Evolutionary conservation across 2,329 filamentous ascomycete species (phyloP).

Genomic region (Drechslerella coelobrocha): DNA sequence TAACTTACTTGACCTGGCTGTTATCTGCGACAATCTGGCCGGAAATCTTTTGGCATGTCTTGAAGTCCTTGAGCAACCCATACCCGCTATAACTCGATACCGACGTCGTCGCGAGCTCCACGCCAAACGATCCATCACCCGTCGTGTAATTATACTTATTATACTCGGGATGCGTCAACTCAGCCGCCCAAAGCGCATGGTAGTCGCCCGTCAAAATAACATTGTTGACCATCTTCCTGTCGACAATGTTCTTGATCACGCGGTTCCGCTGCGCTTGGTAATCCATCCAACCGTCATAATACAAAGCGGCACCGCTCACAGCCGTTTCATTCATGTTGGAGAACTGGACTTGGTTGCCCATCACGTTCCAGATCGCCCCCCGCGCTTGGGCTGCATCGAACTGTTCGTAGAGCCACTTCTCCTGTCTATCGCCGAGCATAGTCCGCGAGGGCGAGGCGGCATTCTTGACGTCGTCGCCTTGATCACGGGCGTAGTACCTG

Average conservation of each 20-base stretch:
- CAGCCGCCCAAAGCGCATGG: conserved; percentile 52
- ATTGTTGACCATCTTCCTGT: conserved; percentile 48
- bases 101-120: conserved; percentile 51
- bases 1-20: conserved; percentile 47
- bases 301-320: conserved; percentile 46
- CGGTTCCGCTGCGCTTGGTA: conserved; percentile 51
- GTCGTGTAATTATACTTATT: conserved; percentile 50
- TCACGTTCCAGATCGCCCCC: conserved; percentile 73
- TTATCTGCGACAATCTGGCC: conserved; percentile 41
- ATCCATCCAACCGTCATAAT: conserved; percentile 53
- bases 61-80: conserved; percentile 27
- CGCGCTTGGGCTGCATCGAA: conserved; percentile 68
- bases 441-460: conserved; percentile 68
- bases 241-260: conserved; percentile 51
- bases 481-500: conserved; percentile 71
- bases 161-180: conserved; percentile 50
- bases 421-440: conserved; percentile 75
- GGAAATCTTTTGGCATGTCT: conserved; percentile 40
- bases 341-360: conserved; percentile 75
- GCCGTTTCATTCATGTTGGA: conserved; percentile 60
- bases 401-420: conserved; percentile 74
- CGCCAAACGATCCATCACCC: conserved; percentile 50
- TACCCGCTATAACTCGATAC: conserved; percentile 52
- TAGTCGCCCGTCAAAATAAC: conserved; percentile 52
- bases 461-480: conserved; percentile 69